Conservation (phyloP, 192 early-diverging fungal species). For the Entomortierella parvispora region DNA sequence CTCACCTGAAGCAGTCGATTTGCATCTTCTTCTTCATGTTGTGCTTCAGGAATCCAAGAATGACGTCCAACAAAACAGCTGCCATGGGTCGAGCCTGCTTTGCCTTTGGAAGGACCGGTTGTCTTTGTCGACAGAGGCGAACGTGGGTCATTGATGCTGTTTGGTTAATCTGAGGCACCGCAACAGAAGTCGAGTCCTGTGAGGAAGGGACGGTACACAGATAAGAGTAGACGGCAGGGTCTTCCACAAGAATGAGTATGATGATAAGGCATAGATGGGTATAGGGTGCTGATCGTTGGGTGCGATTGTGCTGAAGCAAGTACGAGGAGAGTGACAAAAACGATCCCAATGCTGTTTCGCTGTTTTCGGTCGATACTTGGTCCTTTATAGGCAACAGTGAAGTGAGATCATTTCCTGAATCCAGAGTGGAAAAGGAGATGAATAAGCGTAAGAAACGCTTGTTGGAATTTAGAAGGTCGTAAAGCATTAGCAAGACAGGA, state of each 20-base stretch:
- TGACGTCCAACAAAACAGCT: constrained; percentile 57
- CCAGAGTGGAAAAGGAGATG: not conserved
- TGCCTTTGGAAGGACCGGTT: constrained; percentile 54
- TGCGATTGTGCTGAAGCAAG: constrained; percentile 60
- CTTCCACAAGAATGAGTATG: constrained; percentile 55
- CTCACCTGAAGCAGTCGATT: constrained; percentile 58
- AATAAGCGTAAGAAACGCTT: constrained; percentile 42
- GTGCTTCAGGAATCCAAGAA: constrained; percentile 62
- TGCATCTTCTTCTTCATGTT: constrained; percentile 66
- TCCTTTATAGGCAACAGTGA: not conserved
- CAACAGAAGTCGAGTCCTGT: not conserved
- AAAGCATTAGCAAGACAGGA: constrained; percentile 55
- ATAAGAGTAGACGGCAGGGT: constrained; percentile 39
- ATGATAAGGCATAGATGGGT: constrained; percentile 58
- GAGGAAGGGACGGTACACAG: constrained; percentile 35
- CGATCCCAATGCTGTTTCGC: constrained; percentile 33
- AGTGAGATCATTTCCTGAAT: not conserved
- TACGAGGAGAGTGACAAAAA: constrained; percentile 64
- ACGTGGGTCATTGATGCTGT: not conserved
- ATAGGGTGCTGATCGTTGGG: constrained; percentile 54
- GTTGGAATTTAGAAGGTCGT: constrained; percentile 62
- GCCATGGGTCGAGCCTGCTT: constrained; percentile 52
- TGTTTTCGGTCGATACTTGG: constrained; percentile 2
- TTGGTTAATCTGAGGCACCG: not conserved
- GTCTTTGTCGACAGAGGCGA: constrained; percentile 47